A percentile compares a stretch with the other conserved stretches of the same genome.
Conservation (phyloP, 2,329 filamentous ascomycete genomes). For the Colletotrichum sp. region DNA sequence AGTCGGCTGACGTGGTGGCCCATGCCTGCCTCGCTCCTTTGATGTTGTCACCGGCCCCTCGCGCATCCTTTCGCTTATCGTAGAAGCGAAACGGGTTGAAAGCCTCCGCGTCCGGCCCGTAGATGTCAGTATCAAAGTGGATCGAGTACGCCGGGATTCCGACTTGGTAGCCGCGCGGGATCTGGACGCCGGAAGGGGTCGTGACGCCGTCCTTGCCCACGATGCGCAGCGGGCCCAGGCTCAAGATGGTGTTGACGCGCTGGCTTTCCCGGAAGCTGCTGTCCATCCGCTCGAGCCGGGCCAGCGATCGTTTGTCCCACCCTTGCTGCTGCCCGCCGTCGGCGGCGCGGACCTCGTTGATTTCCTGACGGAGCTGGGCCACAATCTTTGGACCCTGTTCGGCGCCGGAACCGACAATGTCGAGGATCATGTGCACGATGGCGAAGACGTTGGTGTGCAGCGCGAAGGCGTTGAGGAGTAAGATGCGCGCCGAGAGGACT, state of each 20-base stretch:
- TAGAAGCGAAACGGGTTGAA: conserved; percentile 32
- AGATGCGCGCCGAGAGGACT: conserved; percentile 30
- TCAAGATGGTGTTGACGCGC: conserved; percentile 36
- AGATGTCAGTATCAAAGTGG: conserved; percentile 27
- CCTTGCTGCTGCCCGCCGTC: conserved; percentile 25
- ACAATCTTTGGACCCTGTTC: background rate
- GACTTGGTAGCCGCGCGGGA: conserved; percentile 33
- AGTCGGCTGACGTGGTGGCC: conserved; percentile 35
- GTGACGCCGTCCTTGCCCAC: conserved; percentile 30
- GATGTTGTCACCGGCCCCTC: conserved; percentile 24
- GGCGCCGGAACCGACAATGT: background rate
- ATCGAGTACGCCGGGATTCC: conserved; percentile 33
- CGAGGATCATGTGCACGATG: conserved; percentile 40
- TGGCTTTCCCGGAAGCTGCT: conserved; percentile 44
- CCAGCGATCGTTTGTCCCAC: conserved; percentile 37
- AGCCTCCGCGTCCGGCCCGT: conserved; percentile 22
- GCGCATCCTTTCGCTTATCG: conserved; percentile 22
- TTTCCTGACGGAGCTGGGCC: conserved; percentile 48
- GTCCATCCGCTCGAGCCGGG: conserved; percentile 41
- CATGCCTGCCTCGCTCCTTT: conserved; percentile 32
- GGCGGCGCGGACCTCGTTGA: conserved; percentile 44
- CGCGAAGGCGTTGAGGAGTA: conserved; percentile 21
- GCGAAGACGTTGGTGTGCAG: conserved; percentile 42
- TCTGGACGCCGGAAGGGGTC: conserved; percentile 36
- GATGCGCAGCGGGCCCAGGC: conserved; percentile 27